Base-by-base conservation (phyloP, 345 rosid species). In the Mallotus nudiflorus region DNA sequence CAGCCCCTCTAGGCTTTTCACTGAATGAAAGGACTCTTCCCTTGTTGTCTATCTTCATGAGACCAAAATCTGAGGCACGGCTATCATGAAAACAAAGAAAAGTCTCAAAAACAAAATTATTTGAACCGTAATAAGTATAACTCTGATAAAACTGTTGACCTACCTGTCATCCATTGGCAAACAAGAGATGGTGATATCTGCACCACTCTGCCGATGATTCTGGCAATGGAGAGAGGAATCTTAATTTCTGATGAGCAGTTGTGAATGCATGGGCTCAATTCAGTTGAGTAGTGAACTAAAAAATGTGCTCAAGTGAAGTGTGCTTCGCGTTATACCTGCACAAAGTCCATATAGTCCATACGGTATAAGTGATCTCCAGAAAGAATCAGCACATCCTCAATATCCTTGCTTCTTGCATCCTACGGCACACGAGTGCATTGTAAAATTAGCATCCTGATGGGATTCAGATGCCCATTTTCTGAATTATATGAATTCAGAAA, bases 31-130 rank as follows among this genome's bases (percentile, higher is more conserved):
- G 77, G 67, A 94, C 76, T 75, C 89, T 87, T 79, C 96, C 98
- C 65, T 85, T 90, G 39, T 84, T 85, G 86, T 94, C 90, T 58
- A 94, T 91, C 91, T 90, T 94, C 98, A 94, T 90, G 31, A 94
- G 87, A 73, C 98, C 98, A 65, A 94, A 94, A 74, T 90, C 96
- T 67, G 98, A 90, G 79, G 98, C 98, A 75, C 97, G 97, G 67
- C 97, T 94, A 84, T 77, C 82, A 82, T 66, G 73, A 59, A 73
- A 77, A 76, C 72, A 72, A 53, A 73, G 22, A 37, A 35, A 52
- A 64, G 22, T 62, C 71, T 58, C 78, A 65, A 73, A 65, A 22
- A 14, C 28, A 46, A 27, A 56, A 12, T 42, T 20, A 27, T 5
- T 9, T 16, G 6, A 19, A 56, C 37, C 28, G 14, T 18, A 56